These are phyloP conservation scores for Kazachstania sp. DNA, from an alignment of 1,139 yeast species.

Conservation along the genomic window DNA sequence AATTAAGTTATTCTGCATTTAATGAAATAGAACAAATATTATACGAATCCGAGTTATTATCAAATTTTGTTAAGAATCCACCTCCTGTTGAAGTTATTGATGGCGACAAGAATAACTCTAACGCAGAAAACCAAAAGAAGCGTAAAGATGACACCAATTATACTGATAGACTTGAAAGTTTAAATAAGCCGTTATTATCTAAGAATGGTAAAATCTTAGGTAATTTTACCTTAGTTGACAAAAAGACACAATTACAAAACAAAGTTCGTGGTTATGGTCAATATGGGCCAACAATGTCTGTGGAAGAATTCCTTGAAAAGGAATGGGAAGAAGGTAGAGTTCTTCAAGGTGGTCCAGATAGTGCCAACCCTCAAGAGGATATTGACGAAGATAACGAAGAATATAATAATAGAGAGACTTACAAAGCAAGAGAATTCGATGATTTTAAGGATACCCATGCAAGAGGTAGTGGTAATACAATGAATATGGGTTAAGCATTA, in stretches of 20 bases:
- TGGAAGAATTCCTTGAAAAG: conserved; percentile 82
- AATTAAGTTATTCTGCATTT: conserved; percentile 47
- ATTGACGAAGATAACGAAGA: conserved; percentile 43
- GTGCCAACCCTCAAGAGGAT: conserved; percentile 42
- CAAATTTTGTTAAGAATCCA: conserved; percentile 21
- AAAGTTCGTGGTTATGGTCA: conserved; percentile 91
- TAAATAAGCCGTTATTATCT: conserved; percentile 40
- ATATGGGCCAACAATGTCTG: conserved; percentile 86
- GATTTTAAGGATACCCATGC: conserved; percentile 83
- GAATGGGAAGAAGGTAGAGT: conserved; percentile 81
- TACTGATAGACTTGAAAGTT: conserved; percentile 47
- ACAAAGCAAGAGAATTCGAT: conserved; percentile 79
- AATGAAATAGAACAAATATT: conserved; percentile 31
- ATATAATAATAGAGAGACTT: conserved; percentile 46
- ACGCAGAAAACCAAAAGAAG: conserved; percentile 5
- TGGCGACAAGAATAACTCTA: conserved; percentile 6
- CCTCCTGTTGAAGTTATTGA: conserved; percentile 6
- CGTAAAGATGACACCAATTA: conserved; percentile 35
- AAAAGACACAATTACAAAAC: conserved; percentile 47
- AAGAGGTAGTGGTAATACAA: conserved; percentile 83
- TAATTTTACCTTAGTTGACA: conserved; percentile 72
- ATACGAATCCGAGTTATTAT: conserved; percentile 22
- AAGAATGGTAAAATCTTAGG: conserved; percentile 68
- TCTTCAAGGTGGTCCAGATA: conserved; percentile 47
- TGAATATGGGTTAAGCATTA: conserved; percentile 55